Evolutionary conservation across 208 protist genomes (phyloP), one percentile per base, ranked within the genome.

Genomic region (Leishmania aethiopica): DNA sequence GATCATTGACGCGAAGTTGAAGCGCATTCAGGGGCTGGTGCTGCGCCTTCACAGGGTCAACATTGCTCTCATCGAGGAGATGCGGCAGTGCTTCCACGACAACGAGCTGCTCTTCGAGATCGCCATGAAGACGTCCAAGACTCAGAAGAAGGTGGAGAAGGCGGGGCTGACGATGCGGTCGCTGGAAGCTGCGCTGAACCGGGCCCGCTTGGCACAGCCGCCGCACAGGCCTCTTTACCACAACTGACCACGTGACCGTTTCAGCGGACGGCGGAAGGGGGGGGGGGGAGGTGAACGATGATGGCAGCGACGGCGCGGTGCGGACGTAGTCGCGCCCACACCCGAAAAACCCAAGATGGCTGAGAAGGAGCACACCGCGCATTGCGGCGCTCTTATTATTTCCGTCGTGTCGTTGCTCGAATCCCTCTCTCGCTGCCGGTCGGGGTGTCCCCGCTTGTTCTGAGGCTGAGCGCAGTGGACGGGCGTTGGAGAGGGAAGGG

Each of bases 1-100:
- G 17, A 94, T 96, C 53, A 78, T 97, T 6, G 94, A 97, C 80
- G 89, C 89, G 13, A 97, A 97, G 83, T 84, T 97, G 79, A 95
- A 96, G 84, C 88, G 94, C 42, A 96, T 97, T 81, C 94, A 97
- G 67, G 91, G 91, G 7, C 85, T 97, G 32, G 89, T 90, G 42
- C 77, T 97, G 47, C 84, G 88, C 8, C 85, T 96, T 40, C 90
- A 97, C 76, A 84, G 87, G 0, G 88, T 85, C 42, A 95, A 94
- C 57, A 47, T 80, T 2, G 86, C 80, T 3, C 86, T 97, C 47
- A 47, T 82, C 1, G 80, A 80, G 17, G 92, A 95, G 80, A 76
- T 97, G 87, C 85, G 78, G 28, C 59, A 62, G 19, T 89, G 85
- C 67, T 90, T 82, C 80, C 81, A 80, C 75, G 86, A 95, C 69